Evolutionary conservation across 768 basidiomycete species (phyloP).

Genomic region (Leucosporidium yakuticum): DNA sequence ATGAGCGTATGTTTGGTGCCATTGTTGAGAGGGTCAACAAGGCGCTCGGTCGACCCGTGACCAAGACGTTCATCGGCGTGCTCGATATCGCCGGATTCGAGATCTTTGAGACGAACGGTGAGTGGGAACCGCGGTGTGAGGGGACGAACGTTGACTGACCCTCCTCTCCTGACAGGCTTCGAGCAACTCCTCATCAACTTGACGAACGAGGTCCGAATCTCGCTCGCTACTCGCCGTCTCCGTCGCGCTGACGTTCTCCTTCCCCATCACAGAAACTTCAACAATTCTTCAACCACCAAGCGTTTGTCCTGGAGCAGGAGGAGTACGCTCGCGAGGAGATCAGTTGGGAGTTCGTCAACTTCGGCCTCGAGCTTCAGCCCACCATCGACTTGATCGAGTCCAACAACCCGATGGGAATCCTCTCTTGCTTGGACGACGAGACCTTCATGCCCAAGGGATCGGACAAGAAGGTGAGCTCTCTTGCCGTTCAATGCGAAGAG

Average conservation of each 20-base stretch:
- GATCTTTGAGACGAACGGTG: constrained; percentile 52
- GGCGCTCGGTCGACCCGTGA: constrained; percentile 78
- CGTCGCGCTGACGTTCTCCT: neutral
- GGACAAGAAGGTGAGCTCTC: constrained; percentile 80
- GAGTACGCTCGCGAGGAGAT: constrained; percentile 95
- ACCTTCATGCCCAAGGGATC: constrained; percentile 99
- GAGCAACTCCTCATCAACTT: constrained; percentile 98
- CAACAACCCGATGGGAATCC: constrained; percentile 70
- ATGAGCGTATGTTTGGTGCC: constrained; percentile 91
- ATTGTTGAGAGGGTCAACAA: constrained; percentile 93
- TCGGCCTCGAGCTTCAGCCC: constrained; percentile 92
- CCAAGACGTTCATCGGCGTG: constrained; percentile 92
- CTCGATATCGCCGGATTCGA: constrained; percentile 99
- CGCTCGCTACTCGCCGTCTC: neutral
- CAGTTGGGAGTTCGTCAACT: constrained; percentile 97
- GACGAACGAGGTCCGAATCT: constrained; percentile 65
- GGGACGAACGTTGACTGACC: neutral
- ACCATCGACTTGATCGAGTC: constrained; percentile 97
- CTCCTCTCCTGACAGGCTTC: constrained; percentile 50
- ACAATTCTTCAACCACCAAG: constrained; percentile 98
- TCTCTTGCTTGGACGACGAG: constrained; percentile 91
- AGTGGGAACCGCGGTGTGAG: neutral
- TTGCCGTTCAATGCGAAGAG: too few species aligned
- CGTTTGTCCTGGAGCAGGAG: constrained; percentile 99
- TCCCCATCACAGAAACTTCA: constrained; percentile 59